These are phyloP conservation scores for Phytophthora multivora DNA, from an alignment of 352 stramenopile genomes.

Conservation along the genomic window DNA sequence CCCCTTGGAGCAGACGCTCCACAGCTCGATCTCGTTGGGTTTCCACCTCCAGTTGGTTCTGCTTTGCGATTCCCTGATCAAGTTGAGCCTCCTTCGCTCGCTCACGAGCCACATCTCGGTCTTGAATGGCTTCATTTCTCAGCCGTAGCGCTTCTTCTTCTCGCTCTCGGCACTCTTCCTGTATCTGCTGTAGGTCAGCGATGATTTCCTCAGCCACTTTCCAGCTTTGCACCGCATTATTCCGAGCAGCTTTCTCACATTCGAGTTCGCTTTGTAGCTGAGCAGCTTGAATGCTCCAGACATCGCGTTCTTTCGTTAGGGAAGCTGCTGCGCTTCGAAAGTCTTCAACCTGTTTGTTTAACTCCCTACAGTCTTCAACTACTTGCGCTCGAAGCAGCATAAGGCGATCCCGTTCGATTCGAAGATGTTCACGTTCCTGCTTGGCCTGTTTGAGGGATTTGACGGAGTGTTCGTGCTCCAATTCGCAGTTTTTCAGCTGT, in stretches of 20 bases:
- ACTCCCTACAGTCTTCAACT: slow-evolving; percentile 15
- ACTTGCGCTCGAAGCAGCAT: slow-evolving; percentile 23
- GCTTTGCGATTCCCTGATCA: slow-evolving; percentile 56
- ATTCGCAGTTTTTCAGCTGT: slow-evolving; percentile 39
- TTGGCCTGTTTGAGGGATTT: slow-evolving; percentile 39
- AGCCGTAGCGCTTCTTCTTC: slow-evolving; percentile 55
- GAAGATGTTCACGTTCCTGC: slow-evolving; percentile 55
- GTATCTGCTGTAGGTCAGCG: slow-evolving; percentile 42
- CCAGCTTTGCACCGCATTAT: slow-evolving; percentile 59
- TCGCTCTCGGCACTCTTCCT: slow-evolving; percentile 45
- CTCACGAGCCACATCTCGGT: slow-evolving; percentile 50
- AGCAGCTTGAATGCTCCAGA: slow-evolving; percentile 26
- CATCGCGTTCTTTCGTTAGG: slow-evolving; percentile 29
- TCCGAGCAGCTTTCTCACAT: slow-evolving; percentile 38
- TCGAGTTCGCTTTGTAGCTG: slow-evolving; percentile 37
- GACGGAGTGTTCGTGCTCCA: slow-evolving; percentile 43
- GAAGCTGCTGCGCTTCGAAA: slow-evolving; percentile 16
- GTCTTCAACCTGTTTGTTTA: slow-evolving; percentile 21
- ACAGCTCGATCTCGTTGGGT: slow-evolving; percentile 45
- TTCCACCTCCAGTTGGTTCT: slow-evolving; percentile 48
- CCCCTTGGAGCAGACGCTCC: slow-evolving; percentile 35
- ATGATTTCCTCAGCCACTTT: slow-evolving; percentile 48
- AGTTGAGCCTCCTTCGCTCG: slow-evolving; percentile 45
- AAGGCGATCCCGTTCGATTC: slow-evolving; percentile 56
- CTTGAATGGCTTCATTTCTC: slow-evolving; percentile 54